A percentile compares a stretch with the other conserved stretches of the same genome.
Conservation (phyloP, 441 rosid genomes). For the Lepidium campestre region DNA sequence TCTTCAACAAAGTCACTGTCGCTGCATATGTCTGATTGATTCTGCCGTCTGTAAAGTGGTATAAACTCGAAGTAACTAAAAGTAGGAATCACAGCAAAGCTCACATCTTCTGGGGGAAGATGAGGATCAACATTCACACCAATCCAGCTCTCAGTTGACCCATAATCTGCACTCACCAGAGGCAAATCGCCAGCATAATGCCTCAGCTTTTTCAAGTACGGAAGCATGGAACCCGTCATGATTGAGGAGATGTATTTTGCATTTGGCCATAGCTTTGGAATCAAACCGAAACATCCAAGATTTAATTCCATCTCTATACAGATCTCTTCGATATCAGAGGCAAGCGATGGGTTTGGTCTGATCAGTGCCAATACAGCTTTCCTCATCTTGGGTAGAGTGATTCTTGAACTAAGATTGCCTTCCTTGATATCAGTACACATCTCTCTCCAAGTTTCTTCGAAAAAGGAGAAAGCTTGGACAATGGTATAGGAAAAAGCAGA, state of each 20-base stretch:
- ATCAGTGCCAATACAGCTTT: slow-evolving; percentile 47
- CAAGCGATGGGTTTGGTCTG: slow-evolving; percentile 49
- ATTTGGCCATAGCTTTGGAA: slow-evolving; percentile 73
- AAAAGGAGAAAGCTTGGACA: slow-evolving; percentile 63
- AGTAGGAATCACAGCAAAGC: slow-evolving; percentile 74
- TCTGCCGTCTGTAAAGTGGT: slow-evolving; percentile 54
- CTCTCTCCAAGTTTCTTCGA: slow-evolving; percentile 71
- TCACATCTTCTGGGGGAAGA: slow-evolving; percentile 61
- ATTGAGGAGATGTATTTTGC: slow-evolving; percentile 81
- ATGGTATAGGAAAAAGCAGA: slow-evolving; percentile 78
- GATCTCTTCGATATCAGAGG: slow-evolving; percentile 36
- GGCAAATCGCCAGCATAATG: slow-evolving; percentile 62
- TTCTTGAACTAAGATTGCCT: slow-evolving; percentile 50
- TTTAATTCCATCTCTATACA: slow-evolving; percentile 41
- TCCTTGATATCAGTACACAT: slow-evolving; percentile 50
- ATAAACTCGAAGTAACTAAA: slow-evolving; percentile 85
- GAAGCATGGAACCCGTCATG: slow-evolving; percentile 91
- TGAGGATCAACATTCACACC: slow-evolving; percentile 79
- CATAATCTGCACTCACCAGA: slow-evolving; percentile 75
- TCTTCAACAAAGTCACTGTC: slow-evolving; percentile 55
- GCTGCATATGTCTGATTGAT: slow-evolving; percentile 25
- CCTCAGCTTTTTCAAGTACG: slow-evolving; percentile 58
- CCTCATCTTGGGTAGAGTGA: slow-evolving; percentile 45
- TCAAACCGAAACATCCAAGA: slow-evolving; percentile 48
- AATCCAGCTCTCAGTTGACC: slow-evolving; percentile 92